Base-by-base conservation (phyloP, 2,329 filamentous ascomycete species). In the Anisogramma anomala region DNA sequence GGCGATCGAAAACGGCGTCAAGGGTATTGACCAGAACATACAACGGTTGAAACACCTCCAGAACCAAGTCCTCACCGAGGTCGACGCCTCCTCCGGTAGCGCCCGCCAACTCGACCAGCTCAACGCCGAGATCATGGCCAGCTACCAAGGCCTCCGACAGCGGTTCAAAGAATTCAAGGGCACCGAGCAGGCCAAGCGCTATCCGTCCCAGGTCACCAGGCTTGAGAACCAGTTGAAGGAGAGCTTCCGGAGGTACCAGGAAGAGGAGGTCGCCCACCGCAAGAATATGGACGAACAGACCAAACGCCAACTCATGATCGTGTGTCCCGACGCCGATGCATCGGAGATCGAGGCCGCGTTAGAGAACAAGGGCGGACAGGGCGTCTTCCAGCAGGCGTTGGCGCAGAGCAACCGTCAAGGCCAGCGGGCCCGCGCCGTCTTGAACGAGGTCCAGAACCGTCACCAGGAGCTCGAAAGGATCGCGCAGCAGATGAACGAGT, bases 381-480 rank as follows among this genome's bases (percentile, higher is more conserved):
- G n/a, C n/a, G n/a, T 94, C 51, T 96, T 96, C 65, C 79, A 82
- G 57, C 84, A 93, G 60, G 84, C 86, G 43, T 71, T 95, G 55
- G 76, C 93, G 68, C 77, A 81, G 64, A 84, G 78, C 58, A 82
- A 82, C 62, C 80, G 85, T 55, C 77, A 79, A 57, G 84, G 86
- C 36, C 83, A 93, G n/a, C n/a, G n/a, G 61, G 84, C 86, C 31
- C 79, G 82, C 49, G 77, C 79, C 27, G 85, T 86, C 26, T 71
- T 94, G 42, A 75, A 74, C 51, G 85, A 85, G 50, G 86, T 94
- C 26, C 75, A 82, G 60, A 77, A 84, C 55, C 82, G 91, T 50
- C 87, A 94, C 60, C 77, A 77, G 39, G 87, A 84, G 31, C 83
- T 98, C 51, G 77, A 87, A 63, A 89, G 93, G 71, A 94, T 96